Conservation (phyloP, 306 rosid genomes). For the Citrullus colocynthis region DNA sequence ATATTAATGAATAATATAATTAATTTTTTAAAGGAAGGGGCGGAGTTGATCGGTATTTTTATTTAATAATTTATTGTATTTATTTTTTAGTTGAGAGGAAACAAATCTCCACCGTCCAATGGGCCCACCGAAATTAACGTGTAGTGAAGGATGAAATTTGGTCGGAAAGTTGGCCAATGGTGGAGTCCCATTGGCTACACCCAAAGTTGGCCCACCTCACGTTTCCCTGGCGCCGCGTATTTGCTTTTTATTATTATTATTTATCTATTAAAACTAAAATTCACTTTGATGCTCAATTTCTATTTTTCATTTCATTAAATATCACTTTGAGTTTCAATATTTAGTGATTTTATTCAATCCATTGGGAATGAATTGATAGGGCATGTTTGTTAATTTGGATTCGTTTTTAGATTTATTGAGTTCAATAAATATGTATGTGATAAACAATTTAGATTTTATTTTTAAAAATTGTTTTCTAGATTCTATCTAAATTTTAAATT, state of each 20-base stretch:
- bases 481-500: too few relatives aligned
- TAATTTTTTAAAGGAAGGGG: too few relatives aligned
- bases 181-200: not conserved
- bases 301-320: not conserved
- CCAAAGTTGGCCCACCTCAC: not conserved
- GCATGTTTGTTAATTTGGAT: too few relatives aligned
- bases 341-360: too few relatives aligned
- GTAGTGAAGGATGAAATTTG: not conserved
- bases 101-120: constrained; percentile 2
- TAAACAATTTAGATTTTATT: too few relatives aligned
- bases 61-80: too few relatives aligned
- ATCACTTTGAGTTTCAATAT: not conserved
- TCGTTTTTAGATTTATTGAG: too few relatives aligned
- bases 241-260: not conserved
- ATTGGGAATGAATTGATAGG: too few relatives aligned
- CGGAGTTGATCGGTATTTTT: too few relatives aligned
- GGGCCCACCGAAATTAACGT: not conserved
- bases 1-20: too few relatives aligned
- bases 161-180: not conserved
- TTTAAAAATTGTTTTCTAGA: too few relatives aligned
- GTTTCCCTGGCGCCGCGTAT: not conserved
- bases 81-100: not conserved
- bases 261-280: not conserved
- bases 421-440: too few relatives aligned
- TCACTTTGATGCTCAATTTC: not conserved